These are phyloP conservation scores for Rhododendron ferrugineum DNA, from an alignment of 148 eudicot genomes.

Conservation along the genomic window DNA sequence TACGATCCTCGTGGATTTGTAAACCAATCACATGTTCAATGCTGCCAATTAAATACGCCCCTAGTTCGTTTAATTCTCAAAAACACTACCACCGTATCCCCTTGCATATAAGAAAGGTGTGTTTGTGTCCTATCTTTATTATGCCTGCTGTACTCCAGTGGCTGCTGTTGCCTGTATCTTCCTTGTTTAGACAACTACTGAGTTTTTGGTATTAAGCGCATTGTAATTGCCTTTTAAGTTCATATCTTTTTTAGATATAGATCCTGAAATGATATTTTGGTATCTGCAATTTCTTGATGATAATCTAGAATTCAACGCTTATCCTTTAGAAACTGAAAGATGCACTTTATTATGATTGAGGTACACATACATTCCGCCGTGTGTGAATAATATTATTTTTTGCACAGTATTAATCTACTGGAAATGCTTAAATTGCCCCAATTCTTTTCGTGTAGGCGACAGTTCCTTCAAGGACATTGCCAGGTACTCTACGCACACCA, in stretches of 20 bases:
- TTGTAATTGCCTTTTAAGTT: neutral
- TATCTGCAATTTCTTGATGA: neutral
- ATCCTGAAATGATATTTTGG: neutral
- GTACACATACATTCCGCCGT: neutral
- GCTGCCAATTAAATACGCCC: neutral
- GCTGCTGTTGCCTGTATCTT: neutral
- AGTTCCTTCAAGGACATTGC: slow-evolving; percentile 41
- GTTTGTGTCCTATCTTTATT: neutral
- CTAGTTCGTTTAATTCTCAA: neutral
- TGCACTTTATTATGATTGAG: neutral
- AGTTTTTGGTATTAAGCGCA: neutral
- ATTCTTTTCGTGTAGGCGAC: slow-evolving; percentile 34
- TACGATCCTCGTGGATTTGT: neutral
- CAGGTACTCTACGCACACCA: slow-evolving; percentile 38
- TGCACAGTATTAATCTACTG: neutral
- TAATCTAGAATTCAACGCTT: neutral
- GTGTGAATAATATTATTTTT: neutral
- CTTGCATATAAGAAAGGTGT: neutral
- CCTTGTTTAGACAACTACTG: neutral
- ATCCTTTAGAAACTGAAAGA: neutral
- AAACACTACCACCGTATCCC: neutral
- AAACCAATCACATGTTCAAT: neutral
- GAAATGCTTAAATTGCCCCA: neutral
- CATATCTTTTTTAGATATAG: neutral
- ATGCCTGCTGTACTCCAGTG: neutral